Conservation (phyloP, 345 rosid species). For the Conringia planisiliqua region DNA sequence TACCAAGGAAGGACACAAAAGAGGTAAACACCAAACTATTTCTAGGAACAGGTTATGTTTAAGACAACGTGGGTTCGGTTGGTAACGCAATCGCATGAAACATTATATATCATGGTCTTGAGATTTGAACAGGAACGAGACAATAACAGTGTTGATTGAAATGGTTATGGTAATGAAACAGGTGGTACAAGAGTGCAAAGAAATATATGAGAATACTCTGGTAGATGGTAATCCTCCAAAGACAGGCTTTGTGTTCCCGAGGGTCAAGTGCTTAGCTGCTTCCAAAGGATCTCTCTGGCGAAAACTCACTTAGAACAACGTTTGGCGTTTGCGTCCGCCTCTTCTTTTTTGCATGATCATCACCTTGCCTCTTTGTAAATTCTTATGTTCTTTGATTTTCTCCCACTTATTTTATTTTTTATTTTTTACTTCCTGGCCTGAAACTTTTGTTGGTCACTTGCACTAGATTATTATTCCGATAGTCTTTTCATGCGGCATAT, state of each 20-base stretch:
- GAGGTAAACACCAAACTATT: slow-evolving; percentile 53
- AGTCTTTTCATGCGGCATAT: not conserved
- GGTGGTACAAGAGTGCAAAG: slow-evolving; percentile 99
- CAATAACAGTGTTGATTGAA: not conserved
- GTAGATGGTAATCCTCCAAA: slow-evolving; percentile 80
- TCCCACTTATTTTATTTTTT: not conserved
- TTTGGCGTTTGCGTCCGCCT: slow-evolving; percentile 11
- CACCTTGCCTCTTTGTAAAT: slow-evolving; percentile 20
- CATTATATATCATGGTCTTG: not conserved
- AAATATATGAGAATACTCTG: slow-evolving; percentile 82
- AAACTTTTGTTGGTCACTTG: slow-evolving; percentile 1
- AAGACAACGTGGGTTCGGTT: not conserved
- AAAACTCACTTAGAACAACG: slow-evolving; percentile 41
- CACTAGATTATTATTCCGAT: slow-evolving; percentile 6
- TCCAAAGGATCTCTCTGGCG: slow-evolving; percentile 77
- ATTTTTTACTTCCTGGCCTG: not conserved
- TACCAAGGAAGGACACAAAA: slow-evolving; percentile 93
- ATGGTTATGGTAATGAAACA: slow-evolving; percentile 26
- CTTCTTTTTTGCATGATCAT: slow-evolving; percentile 11
- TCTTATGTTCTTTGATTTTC: slow-evolving; percentile 10
- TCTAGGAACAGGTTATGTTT: not conserved
- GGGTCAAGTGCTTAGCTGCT: slow-evolving; percentile 71
- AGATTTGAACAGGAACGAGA: not conserved
- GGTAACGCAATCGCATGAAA: not conserved
- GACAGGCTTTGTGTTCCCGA: slow-evolving; percentile 82